Percentiles rank a stretch among this genome's conserved stretches.
Evolutionary conservation across 345 rosid species (phyloP).

Genomic region (Litchi chinensis): DNA sequence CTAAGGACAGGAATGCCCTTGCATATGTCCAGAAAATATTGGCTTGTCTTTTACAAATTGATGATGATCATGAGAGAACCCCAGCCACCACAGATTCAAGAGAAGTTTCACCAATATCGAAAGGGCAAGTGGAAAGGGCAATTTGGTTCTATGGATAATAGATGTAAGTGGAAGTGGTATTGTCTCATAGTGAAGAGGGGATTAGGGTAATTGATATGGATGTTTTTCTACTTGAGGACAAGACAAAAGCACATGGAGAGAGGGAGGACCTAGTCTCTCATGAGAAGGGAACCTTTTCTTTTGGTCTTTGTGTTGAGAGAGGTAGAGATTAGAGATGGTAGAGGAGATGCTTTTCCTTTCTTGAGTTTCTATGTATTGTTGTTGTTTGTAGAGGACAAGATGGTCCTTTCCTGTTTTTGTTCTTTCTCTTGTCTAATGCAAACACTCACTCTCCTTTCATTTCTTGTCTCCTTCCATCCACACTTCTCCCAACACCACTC

Average conservation of each 20-base stretch:
- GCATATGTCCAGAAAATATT: conserved; percentile 9
- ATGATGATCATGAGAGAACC: background rate
- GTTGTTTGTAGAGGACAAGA: conserved; percentile 52
- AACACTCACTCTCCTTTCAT: conserved; percentile 34
- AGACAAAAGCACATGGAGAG: conserved; percentile 59
- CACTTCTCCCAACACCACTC: conserved; percentile 35
- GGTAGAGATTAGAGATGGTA: background rate
- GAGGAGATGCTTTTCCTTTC: conserved; percentile 30
- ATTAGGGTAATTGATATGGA: conserved; percentile 21
- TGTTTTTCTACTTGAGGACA: conserved; percentile 51
- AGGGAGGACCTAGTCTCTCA: conserved; percentile 17
- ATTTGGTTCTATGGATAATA: conserved; percentile 10
- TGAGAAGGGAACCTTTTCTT: conserved; percentile 1
- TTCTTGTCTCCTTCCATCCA: conserved; percentile 43
- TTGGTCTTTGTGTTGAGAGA: background rate
- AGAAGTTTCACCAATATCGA: conserved; percentile 32
- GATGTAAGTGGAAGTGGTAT: conserved; percentile 27
- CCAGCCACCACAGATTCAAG: background rate
- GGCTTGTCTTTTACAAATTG: background rate
- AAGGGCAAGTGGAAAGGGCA: conserved; percentile 30
- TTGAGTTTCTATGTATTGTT: conserved; percentile 14
- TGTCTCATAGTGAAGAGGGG: background rate
- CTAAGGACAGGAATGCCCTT: conserved; percentile 18
- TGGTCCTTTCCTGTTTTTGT: conserved; percentile 50
- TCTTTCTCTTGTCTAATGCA: conserved; percentile 40